Evolutionary conservation across 163 green algal genomes (phyloP).

Genomic region (Coccomyxa subellipsoidea): DNA sequence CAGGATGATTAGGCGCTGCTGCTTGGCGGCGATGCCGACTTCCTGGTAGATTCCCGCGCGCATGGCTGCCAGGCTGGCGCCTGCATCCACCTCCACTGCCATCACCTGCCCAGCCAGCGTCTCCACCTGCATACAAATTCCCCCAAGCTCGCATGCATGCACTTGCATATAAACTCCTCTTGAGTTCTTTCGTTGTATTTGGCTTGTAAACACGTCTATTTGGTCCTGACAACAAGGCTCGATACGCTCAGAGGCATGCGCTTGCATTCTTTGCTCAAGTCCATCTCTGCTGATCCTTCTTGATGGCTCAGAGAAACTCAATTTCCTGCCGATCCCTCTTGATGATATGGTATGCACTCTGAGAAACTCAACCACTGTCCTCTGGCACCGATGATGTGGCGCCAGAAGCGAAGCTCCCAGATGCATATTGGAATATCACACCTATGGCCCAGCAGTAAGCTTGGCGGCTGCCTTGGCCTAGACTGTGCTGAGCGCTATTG

Average conservation of each 20-base stretch:
- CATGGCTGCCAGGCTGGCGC: slow-evolving; percentile 2
- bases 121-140: neutral
- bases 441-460: too few relatives aligned
- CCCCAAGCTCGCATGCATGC: neutral
- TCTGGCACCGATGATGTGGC: too few relatives aligned
- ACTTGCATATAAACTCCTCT: neutral
- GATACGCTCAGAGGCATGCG: neutral
- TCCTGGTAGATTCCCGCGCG: neutral
- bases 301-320: too few relatives aligned
- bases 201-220: neutral
- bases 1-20: slow-evolving; percentile 7
- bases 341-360: too few relatives aligned
- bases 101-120: neutral
- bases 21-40: neutral
- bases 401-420: too few relatives aligned
- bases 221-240: neutral
- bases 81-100: neutral
- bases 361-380: too few relatives aligned
- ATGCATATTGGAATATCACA: too few relatives aligned
- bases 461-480: too few relatives aligned
- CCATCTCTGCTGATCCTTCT: neutral
- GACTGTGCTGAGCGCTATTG: too few relatives aligned
- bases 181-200: neutral
- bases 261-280: neutral
- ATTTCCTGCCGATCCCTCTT: too few relatives aligned